A percentile compares a stretch with the other conserved stretches of the same genome.
phyloP scores from a whole-genome alignment of 495 filamentous ascomycete genomes.

The Sporormia fimetaria region DNA sequence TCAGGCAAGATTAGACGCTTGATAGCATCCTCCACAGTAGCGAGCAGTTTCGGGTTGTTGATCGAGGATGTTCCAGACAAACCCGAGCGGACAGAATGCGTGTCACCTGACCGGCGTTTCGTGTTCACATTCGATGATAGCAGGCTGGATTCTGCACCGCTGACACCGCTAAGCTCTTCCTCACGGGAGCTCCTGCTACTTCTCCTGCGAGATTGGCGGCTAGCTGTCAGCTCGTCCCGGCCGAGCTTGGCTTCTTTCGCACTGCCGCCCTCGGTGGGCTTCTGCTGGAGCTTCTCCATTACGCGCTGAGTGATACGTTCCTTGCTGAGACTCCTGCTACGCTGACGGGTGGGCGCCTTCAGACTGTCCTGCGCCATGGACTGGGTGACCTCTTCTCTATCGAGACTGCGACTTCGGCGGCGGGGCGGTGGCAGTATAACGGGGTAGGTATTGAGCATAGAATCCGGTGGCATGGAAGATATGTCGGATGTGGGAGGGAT shows the following conservation, averaged over 20 bases:
- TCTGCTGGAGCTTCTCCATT: slow-evolving; percentile 47
- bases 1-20: slow-evolving; percentile 84
- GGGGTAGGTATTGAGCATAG: slow-evolving; percentile 61
- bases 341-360: slow-evolving; percentile 49
- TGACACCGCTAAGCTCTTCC: slow-evolving; percentile 48
- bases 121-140: slow-evolving; percentile 56
- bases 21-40: slow-evolving; percentile 94
- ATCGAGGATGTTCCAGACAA: slow-evolving; percentile 71
- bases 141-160: slow-evolving; percentile 62
- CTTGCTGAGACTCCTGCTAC: slow-evolving; percentile 62
- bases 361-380: slow-evolving; percentile 40
- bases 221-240: slow-evolving; percentile 51
- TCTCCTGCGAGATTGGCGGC: slow-evolving; percentile 35
- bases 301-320: slow-evolving; percentile 62
- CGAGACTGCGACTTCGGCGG: slow-evolving; percentile 48
- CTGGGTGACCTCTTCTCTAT: slow-evolving; percentile 36
- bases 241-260: slow-evolving; percentile 42
- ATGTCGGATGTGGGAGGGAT: slow-evolving; percentile 62
- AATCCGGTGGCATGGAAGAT: slow-evolving; percentile 81
- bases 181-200: slow-evolving; percentile 48
- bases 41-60: slow-evolving; percentile 90
- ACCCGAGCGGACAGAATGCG: slow-evolving; percentile 63
- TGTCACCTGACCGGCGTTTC: slow-evolving; percentile 58
- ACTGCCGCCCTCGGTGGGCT: slow-evolving; percentile 39
- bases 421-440: slow-evolving; percentile 35